Conservation (phyloP, 2,329 filamentous ascomycete genomes). For the Plectosphaerella sp. region DNA sequence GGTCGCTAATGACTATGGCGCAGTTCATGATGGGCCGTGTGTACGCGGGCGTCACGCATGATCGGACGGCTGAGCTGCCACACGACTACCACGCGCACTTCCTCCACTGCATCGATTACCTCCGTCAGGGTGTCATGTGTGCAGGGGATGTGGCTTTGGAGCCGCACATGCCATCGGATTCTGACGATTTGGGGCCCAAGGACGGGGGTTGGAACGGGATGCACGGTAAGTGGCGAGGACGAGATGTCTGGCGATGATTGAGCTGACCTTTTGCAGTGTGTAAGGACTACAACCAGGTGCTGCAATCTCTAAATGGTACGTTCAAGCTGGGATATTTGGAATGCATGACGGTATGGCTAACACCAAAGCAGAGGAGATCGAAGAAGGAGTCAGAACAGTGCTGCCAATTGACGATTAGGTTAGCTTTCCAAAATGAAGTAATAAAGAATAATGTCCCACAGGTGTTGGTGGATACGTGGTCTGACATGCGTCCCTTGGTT, state of each 20-base stretch:
- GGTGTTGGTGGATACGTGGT: too few species aligned
- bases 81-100: slow-evolving; percentile 27
- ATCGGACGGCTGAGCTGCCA: slow-evolving; percentile 14
- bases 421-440: not conserved
- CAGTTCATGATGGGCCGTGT: slow-evolving; percentile 30
- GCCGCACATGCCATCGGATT: slow-evolving; percentile 29
- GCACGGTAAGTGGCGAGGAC: slow-evolving; percentile 23
- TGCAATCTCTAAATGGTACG: slow-evolving; percentile 28
- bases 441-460: not conserved
- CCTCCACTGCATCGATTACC: slow-evolving; percentile 36
- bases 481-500: not conserved
- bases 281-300: slow-evolving; percentile 30
- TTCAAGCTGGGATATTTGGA: not conserved
- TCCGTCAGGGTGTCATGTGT: slow-evolving; percentile 32
- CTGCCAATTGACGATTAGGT: slow-evolving; percentile 16
- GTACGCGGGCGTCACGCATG: slow-evolving; percentile 18
- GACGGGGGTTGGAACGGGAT: slow-evolving; percentile 35
- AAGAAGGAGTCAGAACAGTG: slow-evolving; percentile 15
- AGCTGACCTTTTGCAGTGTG: slow-evolving; percentile 21
- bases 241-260: not conserved
- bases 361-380: slow-evolving; percentile 13
- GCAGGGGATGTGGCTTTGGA: slow-evolving; percentile 26
- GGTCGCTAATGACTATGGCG: not conserved
- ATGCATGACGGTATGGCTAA: not conserved
- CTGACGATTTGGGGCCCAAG: slow-evolving; percentile 28